These are phyloP conservation scores for Citrus inodora DNA, from an alignment of 345 rosid species.

Conservation along the genomic window DNA sequence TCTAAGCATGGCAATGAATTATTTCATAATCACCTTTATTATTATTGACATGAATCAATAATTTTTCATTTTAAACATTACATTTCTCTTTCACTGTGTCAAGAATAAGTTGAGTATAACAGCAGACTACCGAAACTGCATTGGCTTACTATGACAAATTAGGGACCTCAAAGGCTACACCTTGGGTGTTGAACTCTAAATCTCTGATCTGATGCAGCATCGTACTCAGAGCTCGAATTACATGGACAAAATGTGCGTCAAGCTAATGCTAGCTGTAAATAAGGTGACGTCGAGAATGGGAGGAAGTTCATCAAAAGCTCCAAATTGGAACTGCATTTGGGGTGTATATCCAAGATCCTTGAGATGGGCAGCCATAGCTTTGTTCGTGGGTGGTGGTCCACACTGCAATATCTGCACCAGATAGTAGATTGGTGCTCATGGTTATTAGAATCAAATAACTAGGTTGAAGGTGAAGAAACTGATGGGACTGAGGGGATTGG, in stretches of 20 bases:
- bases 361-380: constrained; percentile 22
- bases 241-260: background rate
- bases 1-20: too few species aligned
- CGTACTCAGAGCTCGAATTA: background rate
- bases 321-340: constrained; percentile 66
- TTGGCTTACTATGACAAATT: too few species aligned
- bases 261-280: background rate
- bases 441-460: background rate
- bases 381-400: constrained; percentile 60
- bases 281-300: background rate
- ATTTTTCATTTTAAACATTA: background rate
- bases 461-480: background rate
- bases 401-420: constrained; percentile 48
- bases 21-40: background rate
- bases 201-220: background rate
- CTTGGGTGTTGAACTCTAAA: too few species aligned
- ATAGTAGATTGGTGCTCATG: background rate
- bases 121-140: background rate
- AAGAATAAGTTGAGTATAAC: background rate
- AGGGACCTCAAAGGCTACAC: too few species aligned
- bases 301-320: background rate
- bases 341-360: constrained; percentile 46
- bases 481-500: background rate
- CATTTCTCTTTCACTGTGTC: background rate
- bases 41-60: background rate